These are phyloP conservation scores for Ambrosia artemisiifolia DNA, from an alignment of 129 eudicot genomes.

Conservation along the genomic window DNA sequence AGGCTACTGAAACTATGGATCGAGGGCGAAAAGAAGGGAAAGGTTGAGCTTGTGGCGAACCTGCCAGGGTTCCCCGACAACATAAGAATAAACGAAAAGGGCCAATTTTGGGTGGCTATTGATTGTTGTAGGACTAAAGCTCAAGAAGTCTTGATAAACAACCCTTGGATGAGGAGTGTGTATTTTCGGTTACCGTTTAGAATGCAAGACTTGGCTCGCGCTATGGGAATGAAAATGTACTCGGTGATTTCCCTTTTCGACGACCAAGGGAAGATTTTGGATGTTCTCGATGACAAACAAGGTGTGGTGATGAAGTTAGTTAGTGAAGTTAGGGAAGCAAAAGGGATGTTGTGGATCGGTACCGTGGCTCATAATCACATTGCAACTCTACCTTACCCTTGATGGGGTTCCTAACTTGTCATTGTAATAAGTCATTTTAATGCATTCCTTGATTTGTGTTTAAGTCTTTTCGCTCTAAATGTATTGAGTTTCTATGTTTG, in stretches of 20 bases:
- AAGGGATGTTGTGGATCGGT: conserved; percentile 95
- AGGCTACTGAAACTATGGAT: conserved; percentile 77
- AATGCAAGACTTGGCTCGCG: conserved; percentile 57
- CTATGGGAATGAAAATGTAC: conserved; percentile 84
- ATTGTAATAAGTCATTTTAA: conserved; percentile 33
- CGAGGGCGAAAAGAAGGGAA: conserved; percentile 61
- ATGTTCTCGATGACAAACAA: conserved; percentile 81
- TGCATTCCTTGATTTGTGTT: conserved; percentile 27
- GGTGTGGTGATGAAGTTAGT: conserved; percentile 86
- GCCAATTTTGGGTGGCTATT: conserved; percentile 93
- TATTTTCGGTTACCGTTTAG: conserved; percentile 78
- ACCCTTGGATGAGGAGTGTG: conserved; percentile 85
- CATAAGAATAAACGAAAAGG: conserved; percentile 72
- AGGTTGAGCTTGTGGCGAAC: conserved; percentile 59
- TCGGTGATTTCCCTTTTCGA: conserved; percentile 59
- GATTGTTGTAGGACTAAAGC: conserved; percentile 85
- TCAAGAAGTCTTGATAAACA: conserved; percentile 62
- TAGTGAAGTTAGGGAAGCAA: conserved; percentile 83
- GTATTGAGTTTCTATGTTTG: conserved; percentile 18
- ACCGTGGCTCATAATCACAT: conserved; percentile 99
- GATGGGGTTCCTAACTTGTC: conserved; percentile 15
- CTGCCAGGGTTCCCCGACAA: conserved; percentile 97
- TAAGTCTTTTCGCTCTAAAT: conserved; percentile 14
- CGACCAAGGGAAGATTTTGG: conserved; percentile 66
- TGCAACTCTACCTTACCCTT: conserved; percentile 77